Conservation (phyloP, 2,329 filamentous ascomycete species). For the Curvularia sp. region DNA sequence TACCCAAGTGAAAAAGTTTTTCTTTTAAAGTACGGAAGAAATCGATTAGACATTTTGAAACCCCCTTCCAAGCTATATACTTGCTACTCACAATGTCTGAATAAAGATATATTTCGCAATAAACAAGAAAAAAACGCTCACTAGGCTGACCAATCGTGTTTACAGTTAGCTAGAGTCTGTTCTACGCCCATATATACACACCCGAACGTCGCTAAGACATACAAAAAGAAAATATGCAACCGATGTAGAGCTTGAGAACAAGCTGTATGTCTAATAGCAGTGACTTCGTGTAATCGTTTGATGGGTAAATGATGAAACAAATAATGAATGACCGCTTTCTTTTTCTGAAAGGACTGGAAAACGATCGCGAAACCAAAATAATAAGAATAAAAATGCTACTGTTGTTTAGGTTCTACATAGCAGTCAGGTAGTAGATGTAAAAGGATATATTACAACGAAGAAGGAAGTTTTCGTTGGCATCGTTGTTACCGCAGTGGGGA, state of each 20-base stretch:
- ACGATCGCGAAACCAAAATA: neutral
- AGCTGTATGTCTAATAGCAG: neutral
- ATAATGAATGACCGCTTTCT: neutral
- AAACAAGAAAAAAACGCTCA: neutral
- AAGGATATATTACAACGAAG: neutral
- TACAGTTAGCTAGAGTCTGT: neutral
- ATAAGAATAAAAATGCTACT: neutral
- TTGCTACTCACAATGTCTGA: neutral
- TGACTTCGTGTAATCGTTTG: neutral
- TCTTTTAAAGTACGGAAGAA: neutral
- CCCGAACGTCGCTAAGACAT: neutral
- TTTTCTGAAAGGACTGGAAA: neutral
- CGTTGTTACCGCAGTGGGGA: slow-evolving; percentile 19
- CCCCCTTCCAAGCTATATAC: neutral
- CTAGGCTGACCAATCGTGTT: neutral
- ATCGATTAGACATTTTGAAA: neutral
- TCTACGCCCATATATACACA: neutral
- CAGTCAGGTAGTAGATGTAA: neutral
- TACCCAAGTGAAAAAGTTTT: neutral
- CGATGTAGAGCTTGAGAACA: neutral
- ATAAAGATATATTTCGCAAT: neutral
- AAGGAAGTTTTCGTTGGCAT: neutral
- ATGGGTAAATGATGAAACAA: neutral
- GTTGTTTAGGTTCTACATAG: neutral
- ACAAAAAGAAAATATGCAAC: neutral